Conservation (phyloP, 1,139 yeast species). For the Taiozyma sp. region DNA sequence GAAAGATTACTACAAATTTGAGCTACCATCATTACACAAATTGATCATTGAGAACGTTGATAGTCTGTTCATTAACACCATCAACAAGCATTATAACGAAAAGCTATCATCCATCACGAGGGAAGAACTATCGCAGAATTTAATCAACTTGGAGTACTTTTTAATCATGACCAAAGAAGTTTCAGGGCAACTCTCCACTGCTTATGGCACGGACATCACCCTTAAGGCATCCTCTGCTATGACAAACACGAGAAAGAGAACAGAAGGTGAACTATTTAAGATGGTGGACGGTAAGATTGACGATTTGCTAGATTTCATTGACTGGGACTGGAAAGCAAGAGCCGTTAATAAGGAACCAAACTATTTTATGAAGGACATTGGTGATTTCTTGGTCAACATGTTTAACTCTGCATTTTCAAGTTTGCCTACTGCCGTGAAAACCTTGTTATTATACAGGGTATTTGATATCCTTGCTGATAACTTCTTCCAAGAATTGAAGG, state of each 20-base stretch:
- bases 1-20: conserved; percentile 54
- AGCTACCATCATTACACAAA: conserved; percentile 42
- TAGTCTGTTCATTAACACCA: conserved; percentile 60
- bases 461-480: conserved; percentile 81
- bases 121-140: conserved; percentile 87
- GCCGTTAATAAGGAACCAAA: conserved; percentile 58
- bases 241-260: conserved; percentile 58
- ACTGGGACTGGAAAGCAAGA: conserved; percentile 74
- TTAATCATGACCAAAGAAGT: conserved; percentile 47
- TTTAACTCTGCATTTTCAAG: conserved; percentile 84
- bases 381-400: conserved; percentile 81
- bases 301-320: conserved; percentile 80
- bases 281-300: conserved; percentile 76
- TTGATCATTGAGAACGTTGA: conserved; percentile 64
- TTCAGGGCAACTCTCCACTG: conserved; percentile 33
- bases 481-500: conserved; percentile 56
- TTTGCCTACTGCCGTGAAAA: conserved; percentile 73
- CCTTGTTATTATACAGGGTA: conserved; percentile 77
- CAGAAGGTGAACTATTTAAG: conserved; percentile 78
- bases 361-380: conserved; percentile 75
- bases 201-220: conserved; percentile 21
- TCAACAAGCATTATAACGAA: conserved; percentile 60
- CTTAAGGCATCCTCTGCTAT: conserved; percentile 55
- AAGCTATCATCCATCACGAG: conserved; percentile 72
- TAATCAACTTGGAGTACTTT: conserved; percentile 85